Evolutionary conservation across 257 asterid genomes (phyloP).

Genomic region (Nicotiana obtusifolia): DNA sequence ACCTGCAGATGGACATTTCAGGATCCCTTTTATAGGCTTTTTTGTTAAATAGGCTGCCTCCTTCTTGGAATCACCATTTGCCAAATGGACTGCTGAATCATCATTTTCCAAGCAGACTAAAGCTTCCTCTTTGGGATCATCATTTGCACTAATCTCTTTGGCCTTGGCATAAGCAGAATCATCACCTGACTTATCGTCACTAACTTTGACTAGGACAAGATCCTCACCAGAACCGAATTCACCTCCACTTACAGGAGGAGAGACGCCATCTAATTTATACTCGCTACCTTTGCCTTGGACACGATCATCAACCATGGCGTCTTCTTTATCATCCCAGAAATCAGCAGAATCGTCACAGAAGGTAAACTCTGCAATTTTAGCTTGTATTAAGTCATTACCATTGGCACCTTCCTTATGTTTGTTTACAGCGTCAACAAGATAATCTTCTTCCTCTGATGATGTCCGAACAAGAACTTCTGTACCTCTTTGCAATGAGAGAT

Average conservation of each 20-base stretch:
- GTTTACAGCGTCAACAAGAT: slow-evolving; percentile 10
- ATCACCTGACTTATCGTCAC: slow-evolving; percentile 10
- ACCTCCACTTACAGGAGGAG: slow-evolving; percentile 2
- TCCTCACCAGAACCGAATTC: not conserved
- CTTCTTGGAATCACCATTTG: not conserved
- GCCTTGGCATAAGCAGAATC: slow-evolving; percentile 15
- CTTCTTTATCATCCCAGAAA: slow-evolving; percentile 3
- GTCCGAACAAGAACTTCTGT: slow-evolving; percentile 16
- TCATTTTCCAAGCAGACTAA: not conserved
- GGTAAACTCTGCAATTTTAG: slow-evolving; percentile 13
- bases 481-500: slow-evolving; percentile 14
- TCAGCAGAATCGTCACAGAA: not conserved
- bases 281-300: slow-evolving; percentile 1
- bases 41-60: slow-evolving; percentile 11
- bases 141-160: not conserved
- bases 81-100: not conserved
- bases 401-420: slow-evolving; percentile 2
- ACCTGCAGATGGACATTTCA: slow-evolving; percentile 38
- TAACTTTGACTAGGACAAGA: not conserved
- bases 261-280: not conserved
- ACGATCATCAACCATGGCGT: not conserved
- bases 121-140: not conserved
- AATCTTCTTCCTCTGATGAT: slow-evolving; percentile 18
- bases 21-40: slow-evolving; percentile 54
- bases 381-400: slow-evolving; percentile 12